Evolutionary conservation across 2,329 filamentous ascomycete species (phyloP).

Genomic region (Incumbomyces lentus): DNA sequence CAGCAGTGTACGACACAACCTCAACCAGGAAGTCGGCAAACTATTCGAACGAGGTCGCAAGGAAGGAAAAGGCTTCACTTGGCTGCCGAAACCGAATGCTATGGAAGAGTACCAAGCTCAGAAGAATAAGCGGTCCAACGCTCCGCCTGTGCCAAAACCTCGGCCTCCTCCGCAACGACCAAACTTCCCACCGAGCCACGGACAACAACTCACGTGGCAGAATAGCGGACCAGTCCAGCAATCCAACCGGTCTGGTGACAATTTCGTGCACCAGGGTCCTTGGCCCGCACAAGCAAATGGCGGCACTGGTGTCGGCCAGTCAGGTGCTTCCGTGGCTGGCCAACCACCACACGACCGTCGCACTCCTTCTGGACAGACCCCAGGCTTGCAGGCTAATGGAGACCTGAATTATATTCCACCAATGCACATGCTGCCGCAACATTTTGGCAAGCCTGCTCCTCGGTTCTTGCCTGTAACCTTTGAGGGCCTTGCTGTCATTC

Average conservation of each 20-base stretch:
- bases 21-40: conserved; percentile 44
- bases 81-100: conserved; percentile 44
- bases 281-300: not conserved
- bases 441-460: conserved; percentile 8
- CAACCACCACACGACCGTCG: not conserved
- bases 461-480: conserved; percentile 9
- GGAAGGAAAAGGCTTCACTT: conserved; percentile 54
- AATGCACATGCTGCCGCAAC: conserved; percentile 3
- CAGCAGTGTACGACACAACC: conserved; percentile 56
- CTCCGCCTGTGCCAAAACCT: conserved; percentile 17
- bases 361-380: conserved; percentile 8
- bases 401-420: conserved; percentile 8
- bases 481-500: conserved; percentile 8
- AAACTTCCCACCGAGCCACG: conserved; percentile 4
- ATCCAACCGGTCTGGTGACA: not conserved
- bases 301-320: not conserved
- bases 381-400: conserved; percentile 10
- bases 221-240: not conserved
- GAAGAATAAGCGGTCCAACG: conserved; percentile 11
- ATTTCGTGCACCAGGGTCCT: conserved; percentile 5
- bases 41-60: conserved; percentile 51
- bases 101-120: conserved; percentile 13
- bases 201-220: conserved; percentile 4
- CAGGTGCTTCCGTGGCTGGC: not conserved
- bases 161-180: conserved; percentile 11